Evolutionary conservation across 192 early-diverging fungal genomes (phyloP).

Genomic region (Backusella morwellensis): DNA sequence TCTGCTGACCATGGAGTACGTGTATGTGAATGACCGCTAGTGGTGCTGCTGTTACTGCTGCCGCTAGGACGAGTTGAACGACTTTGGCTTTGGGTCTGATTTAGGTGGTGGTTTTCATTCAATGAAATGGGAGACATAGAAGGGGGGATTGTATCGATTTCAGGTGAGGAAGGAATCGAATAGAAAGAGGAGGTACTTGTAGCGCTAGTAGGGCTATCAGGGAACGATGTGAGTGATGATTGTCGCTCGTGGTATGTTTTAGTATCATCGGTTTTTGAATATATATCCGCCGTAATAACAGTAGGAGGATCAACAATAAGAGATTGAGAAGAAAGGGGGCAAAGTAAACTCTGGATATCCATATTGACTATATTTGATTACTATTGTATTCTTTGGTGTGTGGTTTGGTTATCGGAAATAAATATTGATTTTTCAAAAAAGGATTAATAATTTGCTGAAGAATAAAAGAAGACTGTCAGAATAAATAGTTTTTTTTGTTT

Average conservation of each 20-base stretch:
- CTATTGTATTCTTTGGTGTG: neutral
- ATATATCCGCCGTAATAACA: neutral
- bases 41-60: neutral
- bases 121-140: neutral
- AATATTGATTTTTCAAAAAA: neutral
- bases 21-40: neutral
- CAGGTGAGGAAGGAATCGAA: neutral
- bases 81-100: neutral
- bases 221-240: neutral
- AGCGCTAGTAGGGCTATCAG: slow-evolving; percentile 2
- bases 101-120: neutral
- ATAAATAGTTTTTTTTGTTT: neutral
- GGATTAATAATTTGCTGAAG: neutral
- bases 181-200: neutral
- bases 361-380: neutral
- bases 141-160: neutral
- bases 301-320: neutral
- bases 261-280: neutral
- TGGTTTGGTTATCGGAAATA: neutral
- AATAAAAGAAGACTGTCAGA: neutral
- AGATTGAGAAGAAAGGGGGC: neutral
- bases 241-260: neutral
- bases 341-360: slow-evolving; percentile 19
- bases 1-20: slow-evolving; percentile 25
- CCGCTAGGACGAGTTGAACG: neutral